These are phyloP conservation scores for Coemansia sp. DNA, from an alignment of 192 early-diverging fungal genomes.

Conservation along the genomic window DNA sequence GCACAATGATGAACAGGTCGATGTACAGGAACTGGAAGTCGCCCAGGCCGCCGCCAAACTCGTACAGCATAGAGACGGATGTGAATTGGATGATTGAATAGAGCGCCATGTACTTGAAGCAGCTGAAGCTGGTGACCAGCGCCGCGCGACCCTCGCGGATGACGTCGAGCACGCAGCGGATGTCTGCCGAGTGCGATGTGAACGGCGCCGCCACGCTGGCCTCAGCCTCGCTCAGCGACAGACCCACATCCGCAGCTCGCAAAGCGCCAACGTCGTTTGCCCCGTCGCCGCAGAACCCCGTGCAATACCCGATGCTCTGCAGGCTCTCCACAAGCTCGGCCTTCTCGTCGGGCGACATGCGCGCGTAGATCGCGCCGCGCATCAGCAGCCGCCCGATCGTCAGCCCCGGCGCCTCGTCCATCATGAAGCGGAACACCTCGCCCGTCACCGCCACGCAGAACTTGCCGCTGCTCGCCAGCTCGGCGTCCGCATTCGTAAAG, in stretches of 20 bases:
- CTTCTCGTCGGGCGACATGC: slow-evolving; percentile 99
- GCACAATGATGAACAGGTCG: slow-evolving; percentile 89
- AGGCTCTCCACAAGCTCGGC: slow-evolving; percentile 88
- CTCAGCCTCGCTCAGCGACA: slow-evolving; percentile 96
- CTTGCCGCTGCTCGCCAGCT: slow-evolving; percentile 47
- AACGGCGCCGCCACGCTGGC: slow-evolving; percentile 98
- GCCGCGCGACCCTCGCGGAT: slow-evolving; percentile 94
- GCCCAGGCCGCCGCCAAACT: slow-evolving; percentile 82
- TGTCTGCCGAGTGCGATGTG: slow-evolving; percentile 85
- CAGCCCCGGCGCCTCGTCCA: slow-evolving; percentile 66
- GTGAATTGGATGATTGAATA: slow-evolving; percentile 98
- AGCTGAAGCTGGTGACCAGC: slow-evolving; percentile 94
- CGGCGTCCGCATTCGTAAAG: slow-evolving; percentile 31
- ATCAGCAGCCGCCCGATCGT: slow-evolving; percentile 77
- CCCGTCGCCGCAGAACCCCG: slow-evolving; percentile 99
- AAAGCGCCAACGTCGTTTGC: slow-evolving; percentile 98
- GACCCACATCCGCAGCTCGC: slow-evolving; percentile 92
- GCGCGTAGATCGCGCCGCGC: slow-evolving; percentile 89
- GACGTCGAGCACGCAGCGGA: slow-evolving; percentile 89
- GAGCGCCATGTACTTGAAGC: slow-evolving; percentile 99
- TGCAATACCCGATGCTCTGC: slow-evolving; percentile 87
- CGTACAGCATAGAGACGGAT: slow-evolving; percentile 88
- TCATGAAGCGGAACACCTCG: slow-evolving; percentile 93
- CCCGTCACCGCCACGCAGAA: slow-evolving; percentile 93
- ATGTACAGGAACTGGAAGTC: slow-evolving; percentile 98